phyloP scores from a whole-genome alignment of 2,329 filamentous ascomycete species.

The Colletotrichum karsti region DNA sequence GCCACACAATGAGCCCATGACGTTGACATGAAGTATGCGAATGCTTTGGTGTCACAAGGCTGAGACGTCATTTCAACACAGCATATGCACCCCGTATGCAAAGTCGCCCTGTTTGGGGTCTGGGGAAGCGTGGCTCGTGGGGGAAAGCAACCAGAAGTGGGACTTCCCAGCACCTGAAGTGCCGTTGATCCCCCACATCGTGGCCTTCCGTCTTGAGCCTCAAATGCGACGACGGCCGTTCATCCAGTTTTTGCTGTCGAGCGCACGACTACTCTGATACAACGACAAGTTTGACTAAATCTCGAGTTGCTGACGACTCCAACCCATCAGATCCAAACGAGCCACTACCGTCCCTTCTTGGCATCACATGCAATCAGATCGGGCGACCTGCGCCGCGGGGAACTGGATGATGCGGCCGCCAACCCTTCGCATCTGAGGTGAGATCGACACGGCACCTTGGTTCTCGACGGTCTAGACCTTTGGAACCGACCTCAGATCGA shows the following conservation, averaged over 20 bases:
- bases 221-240: constrained; percentile 8
- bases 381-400: neutral
- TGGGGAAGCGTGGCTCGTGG: constrained; percentile 29
- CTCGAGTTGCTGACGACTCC: too few relatives aligned
- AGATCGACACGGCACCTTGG: constrained; percentile 5
- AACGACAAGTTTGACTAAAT: too few relatives aligned
- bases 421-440: neutral
- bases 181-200: constrained; percentile 29
- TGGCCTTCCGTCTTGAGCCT: constrained; percentile 23
- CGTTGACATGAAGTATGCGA: constrained; percentile 1
- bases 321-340: neutral
- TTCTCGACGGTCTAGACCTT: constrained; percentile 17
- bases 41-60: constrained; percentile 35
- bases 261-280: too few relatives aligned
- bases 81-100: constrained; percentile 31
- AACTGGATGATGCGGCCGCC: neutral
- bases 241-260: neutral
- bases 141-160: constrained; percentile 22
- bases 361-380: constrained; percentile 5
- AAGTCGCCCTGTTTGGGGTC: constrained; percentile 26
- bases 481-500: neutral
- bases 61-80: constrained; percentile 35
- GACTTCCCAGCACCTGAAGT: constrained; percentile 21
- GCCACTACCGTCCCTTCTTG: neutral
- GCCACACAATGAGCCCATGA: constrained; percentile 3